These are phyloP conservation scores for Phylloporus sp. DNA, from an alignment of 768 basidiomycete genomes.

Conservation along the genomic window DNA sequence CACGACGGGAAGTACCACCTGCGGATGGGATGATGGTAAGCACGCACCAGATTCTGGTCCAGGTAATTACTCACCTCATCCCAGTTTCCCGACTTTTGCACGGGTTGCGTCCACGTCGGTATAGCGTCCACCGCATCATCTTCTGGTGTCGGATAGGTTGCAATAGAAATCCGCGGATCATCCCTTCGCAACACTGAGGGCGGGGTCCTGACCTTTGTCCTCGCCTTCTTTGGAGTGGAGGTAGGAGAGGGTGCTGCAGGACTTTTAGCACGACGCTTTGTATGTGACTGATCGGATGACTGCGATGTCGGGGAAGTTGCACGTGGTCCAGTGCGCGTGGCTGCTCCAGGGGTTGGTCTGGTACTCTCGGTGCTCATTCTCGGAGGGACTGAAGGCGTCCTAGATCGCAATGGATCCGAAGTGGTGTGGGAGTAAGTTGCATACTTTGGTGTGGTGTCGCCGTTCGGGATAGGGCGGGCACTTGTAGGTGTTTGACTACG, in stretches of 20 bases:
- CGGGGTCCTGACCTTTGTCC: constrained; percentile 33
- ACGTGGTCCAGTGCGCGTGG: constrained; percentile 15
- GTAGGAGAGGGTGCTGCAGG: constrained; percentile 39
- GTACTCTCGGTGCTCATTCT: constrained; percentile 41
- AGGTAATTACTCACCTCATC: constrained; percentile 57
- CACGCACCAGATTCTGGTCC: background rate
- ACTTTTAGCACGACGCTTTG: constrained; percentile 45
- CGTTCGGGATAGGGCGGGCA: constrained; percentile 32
- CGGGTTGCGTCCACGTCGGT: constrained; percentile 77
- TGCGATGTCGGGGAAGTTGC: constrained; percentile 31
- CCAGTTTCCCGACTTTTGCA: constrained; percentile 70
- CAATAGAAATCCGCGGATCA: constrained; percentile 57
- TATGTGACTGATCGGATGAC: constrained; percentile 31
- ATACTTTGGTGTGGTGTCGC: constrained; percentile 40
- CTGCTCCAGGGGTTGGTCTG: constrained; percentile 32
- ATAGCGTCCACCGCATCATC: constrained; percentile 68
- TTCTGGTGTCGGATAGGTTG: constrained; percentile 60
- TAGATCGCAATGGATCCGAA: constrained; percentile 44
- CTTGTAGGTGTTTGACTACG: constrained; percentile 45
- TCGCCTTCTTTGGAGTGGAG: constrained; percentile 40
- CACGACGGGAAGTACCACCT: constrained; percentile 84
- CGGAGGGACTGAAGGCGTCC: constrained; percentile 38
- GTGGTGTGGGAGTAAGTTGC: constrained; percentile 37
- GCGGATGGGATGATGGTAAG: constrained; percentile 4
- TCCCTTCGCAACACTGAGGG: constrained; percentile 33